Base-by-base conservation (phyloP, 805 yeast species). In the Kluyveromyces siamensis region DNA sequence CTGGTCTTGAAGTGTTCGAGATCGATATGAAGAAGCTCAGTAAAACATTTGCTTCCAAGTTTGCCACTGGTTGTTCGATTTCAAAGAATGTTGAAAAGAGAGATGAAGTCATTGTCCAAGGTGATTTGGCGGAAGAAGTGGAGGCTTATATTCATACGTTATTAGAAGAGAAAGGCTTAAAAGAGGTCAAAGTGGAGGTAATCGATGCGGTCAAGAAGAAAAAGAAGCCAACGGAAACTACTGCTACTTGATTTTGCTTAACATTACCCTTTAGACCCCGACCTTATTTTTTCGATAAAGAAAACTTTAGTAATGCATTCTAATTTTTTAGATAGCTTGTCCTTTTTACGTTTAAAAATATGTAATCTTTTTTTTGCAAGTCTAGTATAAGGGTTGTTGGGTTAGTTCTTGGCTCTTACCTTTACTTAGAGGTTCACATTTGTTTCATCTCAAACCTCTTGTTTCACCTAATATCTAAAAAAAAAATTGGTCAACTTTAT, bases 41-140 rank as follows among this genome's bases (percentile, higher is more conserved):
- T 41, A 91, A 91, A 74, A 82, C 89, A 0, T 90, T 91, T 68
- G 93, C 97, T 0, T 83, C 93, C 36, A 88, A 86, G 66, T 90
- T 91, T 63, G 98, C 98, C 13, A 90, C 97, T 8, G 98, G 98
- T 46, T 91, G 96, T 27, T 81, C 93, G 19, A 96, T 90, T 13
- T 82, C 89, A 4, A 90, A 90, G 69, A 86, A 81, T 54, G 89
- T 81, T 3, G 98, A 90, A 55, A 90, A 90, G 69, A 87, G 85
- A 65, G 96, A 91, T 53, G 98, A 90, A 62, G 80, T 90, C 49
- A 78, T 87, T 50, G 84, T 90, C 51, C 97, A 90, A 71, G 98
- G 98, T 59, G 98, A 91, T 67, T 93, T 90, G 41, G 84, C 89
- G 49, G 96, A 89, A 55, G 96, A 84, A 59, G 93, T 89, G 27